Conservation (phyloP, 176 grass and related monocot species). For the Oryza meyeriana region DNA sequence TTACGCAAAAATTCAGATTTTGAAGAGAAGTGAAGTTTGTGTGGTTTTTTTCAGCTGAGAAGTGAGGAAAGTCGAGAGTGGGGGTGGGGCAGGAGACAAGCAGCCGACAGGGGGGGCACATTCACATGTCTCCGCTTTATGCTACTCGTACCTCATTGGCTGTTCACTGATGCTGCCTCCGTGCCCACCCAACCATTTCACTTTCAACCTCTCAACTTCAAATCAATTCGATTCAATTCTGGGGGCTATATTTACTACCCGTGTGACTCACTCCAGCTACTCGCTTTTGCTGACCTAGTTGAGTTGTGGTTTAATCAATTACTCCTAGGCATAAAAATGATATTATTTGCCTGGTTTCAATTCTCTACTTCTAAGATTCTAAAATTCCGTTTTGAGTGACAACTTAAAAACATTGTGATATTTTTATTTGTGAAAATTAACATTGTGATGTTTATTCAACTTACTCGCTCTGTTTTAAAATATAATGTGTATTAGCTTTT, state of each 20-base stretch:
- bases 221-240: neutral
- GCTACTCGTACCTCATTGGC: neutral
- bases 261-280: no score
- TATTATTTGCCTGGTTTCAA: no score
- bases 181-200: neutral
- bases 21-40: neutral
- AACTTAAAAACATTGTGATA: no score
- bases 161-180: neutral
- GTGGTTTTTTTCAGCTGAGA: neutral
- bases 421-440: no score
- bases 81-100: conserved; percentile 23
- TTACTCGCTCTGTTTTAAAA: no score
- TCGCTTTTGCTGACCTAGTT: no score
- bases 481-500: no score
- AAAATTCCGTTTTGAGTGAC: no score
- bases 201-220: neutral
- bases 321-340: no score
- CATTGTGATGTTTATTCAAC: no score
- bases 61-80: neutral
- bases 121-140: conserved; percentile 41
- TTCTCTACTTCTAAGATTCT: no score
- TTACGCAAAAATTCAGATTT: neutral
- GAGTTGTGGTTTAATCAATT: no score
- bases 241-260: neutral
- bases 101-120: conserved; percentile 51